Evolutionary conservation across 2,329 filamentous ascomycete genomes (phyloP).

Genomic region (Exserohilum rostratum): DNA sequence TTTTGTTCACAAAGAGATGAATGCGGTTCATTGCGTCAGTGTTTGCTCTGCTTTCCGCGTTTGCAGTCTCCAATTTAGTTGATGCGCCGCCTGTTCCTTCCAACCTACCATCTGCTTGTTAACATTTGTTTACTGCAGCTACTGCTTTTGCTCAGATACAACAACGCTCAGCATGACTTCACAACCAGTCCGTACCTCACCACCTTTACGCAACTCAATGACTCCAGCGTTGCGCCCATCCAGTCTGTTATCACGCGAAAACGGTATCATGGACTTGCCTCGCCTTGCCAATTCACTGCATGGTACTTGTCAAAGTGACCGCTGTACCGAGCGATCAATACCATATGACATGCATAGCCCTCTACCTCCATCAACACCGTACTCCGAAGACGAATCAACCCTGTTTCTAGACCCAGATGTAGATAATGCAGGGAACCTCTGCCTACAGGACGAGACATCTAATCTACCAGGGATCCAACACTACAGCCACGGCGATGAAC

Average conservation of each 20-base stretch:
- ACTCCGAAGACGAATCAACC: background rate
- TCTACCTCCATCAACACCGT: background rate
- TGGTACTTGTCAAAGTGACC: constrained; percentile 14
- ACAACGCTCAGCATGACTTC: background rate
- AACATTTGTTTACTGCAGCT: background rate
- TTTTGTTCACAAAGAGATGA: background rate
- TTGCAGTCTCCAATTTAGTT: background rate
- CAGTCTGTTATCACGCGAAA: background rate
- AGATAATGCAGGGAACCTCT: background rate
- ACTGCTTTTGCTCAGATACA: background rate
- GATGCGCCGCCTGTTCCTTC: too few species aligned
- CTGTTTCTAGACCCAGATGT: background rate
- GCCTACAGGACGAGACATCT: background rate
- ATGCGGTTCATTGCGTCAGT: background rate
- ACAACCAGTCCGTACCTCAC: too few species aligned
- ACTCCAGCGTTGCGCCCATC: background rate
- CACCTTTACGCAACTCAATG: background rate
- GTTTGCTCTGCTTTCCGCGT: background rate
- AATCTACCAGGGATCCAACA: background rate
- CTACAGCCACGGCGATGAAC: constrained; percentile 10
- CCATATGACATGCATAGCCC: constrained; percentile 5
- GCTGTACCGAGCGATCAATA: constrained; percentile 18
- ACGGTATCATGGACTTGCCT: background rate
- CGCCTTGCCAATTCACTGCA: too few species aligned
- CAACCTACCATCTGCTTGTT: background rate